Conservation (phyloP, 1,284 basidiomycete genomes). For the Kwoniella shivajii region DNA sequence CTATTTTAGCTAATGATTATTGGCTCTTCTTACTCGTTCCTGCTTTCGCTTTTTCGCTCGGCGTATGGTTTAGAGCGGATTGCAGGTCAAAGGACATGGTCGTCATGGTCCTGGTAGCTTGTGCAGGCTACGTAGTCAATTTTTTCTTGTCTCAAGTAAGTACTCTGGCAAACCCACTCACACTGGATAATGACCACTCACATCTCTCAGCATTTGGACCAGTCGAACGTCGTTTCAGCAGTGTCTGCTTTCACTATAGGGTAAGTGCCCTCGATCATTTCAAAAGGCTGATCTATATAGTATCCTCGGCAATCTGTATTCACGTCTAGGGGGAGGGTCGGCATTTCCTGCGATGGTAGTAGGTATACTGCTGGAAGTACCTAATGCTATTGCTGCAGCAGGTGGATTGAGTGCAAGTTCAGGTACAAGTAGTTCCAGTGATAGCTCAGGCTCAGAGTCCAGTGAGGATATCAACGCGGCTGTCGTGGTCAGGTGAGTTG, state of each 20-base stretch:
- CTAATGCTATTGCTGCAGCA: conserved; percentile 38
- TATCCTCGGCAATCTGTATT: conserved; percentile 36
- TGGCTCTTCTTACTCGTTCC: conserved; percentile 38
- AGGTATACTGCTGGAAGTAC: conserved; percentile 34
- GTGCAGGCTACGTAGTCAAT: conserved; percentile 33
- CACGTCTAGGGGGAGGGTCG: conserved; percentile 32
- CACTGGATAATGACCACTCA: background rate
- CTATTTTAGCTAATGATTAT: conserved; percentile 23
- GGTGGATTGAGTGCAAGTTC: conserved; percentile 27
- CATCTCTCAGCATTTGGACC: conserved; percentile 25
- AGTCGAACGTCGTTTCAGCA: conserved; percentile 33
- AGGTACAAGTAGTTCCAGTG: conserved; percentile 6
- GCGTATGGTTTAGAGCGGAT: conserved; percentile 37
- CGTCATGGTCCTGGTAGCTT: conserved; percentile 34
- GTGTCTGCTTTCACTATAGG: conserved; percentile 36
- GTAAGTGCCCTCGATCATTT: too few relatives aligned
- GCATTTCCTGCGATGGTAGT: conserved; percentile 37
- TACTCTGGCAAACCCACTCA: background rate
- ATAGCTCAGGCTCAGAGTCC: background rate
- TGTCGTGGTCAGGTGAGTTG: conserved; percentile 29
- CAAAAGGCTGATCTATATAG: too few relatives aligned
- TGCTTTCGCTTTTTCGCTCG: conserved; percentile 32
- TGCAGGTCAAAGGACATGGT: conserved; percentile 33
- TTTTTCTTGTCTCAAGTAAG: conserved; percentile 32
- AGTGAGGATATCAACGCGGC: conserved; percentile 25